These are phyloP conservation scores for Panicum miliaceum DNA, from an alignment of 176 grass and related monocot species.

Conservation along the genomic window DNA sequence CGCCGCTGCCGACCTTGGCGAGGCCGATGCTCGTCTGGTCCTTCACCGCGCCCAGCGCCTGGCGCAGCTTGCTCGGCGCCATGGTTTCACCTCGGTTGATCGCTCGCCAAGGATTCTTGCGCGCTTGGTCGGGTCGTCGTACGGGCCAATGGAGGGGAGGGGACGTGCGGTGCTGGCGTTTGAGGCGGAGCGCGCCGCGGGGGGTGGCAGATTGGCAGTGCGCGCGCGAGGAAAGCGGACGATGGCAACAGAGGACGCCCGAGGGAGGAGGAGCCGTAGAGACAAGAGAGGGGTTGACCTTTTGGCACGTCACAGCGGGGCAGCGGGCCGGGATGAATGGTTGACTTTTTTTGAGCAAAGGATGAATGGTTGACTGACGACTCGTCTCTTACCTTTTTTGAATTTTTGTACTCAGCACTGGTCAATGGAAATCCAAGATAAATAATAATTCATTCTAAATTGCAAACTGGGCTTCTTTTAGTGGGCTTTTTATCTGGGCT, in stretches of 20 bases:
- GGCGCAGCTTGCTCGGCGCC: slow-evolving; percentile 78
- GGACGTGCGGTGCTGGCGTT: neutral
- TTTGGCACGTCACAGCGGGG: too few relatives aligned
- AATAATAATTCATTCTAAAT: neutral
- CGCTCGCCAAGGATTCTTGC: neutral
- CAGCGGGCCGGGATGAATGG: neutral
- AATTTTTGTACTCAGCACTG: too few relatives aligned
- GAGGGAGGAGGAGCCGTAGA: slow-evolving; percentile 43
- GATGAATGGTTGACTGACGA: neutral
- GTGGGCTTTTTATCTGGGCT: neutral
- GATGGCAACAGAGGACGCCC: slow-evolving; percentile 31
- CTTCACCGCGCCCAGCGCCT: slow-evolving; percentile 88
- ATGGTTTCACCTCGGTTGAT: slow-evolving; percentile 7
- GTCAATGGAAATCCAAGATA: neutral
- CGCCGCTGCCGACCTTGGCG: slow-evolving; percentile 63
- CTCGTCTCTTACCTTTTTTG: neutral
- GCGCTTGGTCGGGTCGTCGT: neutral
- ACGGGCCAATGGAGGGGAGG: slow-evolving; percentile 5
- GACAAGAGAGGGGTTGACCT: slow-evolving; percentile 13
- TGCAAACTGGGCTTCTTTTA: neutral
- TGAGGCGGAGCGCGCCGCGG: slow-evolving; percentile 18
- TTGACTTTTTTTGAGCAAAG: neutral
- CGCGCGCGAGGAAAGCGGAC: slow-evolving; percentile 36
- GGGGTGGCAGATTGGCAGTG: slow-evolving; percentile 24
- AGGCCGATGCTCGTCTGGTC: slow-evolving; percentile 91